Percentiles rank a stretch among this genome's conserved stretches.
Conservation (phyloP, 2,329 filamentous ascomycete genomes). For the Colletotrichum sp. region DNA sequence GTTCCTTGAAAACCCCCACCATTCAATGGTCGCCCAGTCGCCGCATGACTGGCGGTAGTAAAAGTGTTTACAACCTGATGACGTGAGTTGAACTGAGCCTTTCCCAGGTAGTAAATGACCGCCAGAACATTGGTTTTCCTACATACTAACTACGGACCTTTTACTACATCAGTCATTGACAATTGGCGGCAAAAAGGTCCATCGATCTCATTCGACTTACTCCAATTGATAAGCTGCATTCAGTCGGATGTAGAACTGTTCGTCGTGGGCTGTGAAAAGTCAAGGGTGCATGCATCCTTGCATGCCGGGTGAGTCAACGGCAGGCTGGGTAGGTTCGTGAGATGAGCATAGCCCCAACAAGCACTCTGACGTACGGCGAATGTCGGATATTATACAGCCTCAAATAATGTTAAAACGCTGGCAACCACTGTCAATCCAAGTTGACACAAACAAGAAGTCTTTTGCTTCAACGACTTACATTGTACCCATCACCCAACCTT, state of each 20-base stretch:
- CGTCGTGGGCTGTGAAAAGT: neutral
- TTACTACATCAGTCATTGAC: neutral
- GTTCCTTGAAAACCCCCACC: no score
- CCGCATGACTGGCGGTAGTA: no score
- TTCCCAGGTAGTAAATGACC: no score
- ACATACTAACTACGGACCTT: no score
- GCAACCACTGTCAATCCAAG: rapidly evolving
- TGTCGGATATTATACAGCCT: neutral
- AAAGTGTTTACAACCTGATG: no score
- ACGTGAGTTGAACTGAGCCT: no score
- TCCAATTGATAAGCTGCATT: neutral
- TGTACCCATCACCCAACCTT: neutral
- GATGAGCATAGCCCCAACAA: neutral
- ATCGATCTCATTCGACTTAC: neutral
- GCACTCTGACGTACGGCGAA: neutral
- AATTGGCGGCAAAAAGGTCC: neutral
- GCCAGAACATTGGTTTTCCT: no score
- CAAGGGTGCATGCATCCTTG: neutral
- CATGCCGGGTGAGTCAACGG: neutral
- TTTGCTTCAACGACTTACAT: rapidly evolving
- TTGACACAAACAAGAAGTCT: neutral
- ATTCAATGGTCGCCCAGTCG: no score
- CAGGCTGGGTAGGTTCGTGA: neutral
- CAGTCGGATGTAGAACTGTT: rapidly evolving
- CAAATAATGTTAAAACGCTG: neutral